Percentiles rank a stretch among this genome's conserved stretches.
phyloP scores from a whole-genome alignment of 202 grass and related monocot genomes.

The Hordeum pubiflorum region DNA sequence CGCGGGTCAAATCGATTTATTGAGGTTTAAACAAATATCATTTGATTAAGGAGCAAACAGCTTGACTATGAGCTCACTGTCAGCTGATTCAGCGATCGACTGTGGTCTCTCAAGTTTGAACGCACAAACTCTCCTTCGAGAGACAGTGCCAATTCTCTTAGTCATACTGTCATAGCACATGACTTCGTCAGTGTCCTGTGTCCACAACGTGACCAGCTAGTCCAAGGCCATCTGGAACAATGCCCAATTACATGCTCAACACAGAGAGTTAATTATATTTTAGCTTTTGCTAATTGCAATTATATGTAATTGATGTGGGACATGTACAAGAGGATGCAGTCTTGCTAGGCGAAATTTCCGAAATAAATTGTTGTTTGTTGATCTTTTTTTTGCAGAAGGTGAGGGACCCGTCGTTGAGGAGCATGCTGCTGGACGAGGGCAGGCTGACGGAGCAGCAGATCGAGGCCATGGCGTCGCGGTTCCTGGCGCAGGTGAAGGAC shows the following conservation, averaged over 20 bases:
- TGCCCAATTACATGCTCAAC: background rate
- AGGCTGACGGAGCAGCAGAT: slow-evolving; percentile 36
- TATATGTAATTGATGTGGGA: background rate
- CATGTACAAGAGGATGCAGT: background rate
- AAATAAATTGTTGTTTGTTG: background rate
- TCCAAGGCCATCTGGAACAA: background rate
- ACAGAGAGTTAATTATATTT: background rate
- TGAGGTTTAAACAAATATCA: background rate
- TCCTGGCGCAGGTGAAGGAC: slow-evolving; percentile 50
- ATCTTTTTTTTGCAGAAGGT: slow-evolving; percentile 35
- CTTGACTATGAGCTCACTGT: background rate
- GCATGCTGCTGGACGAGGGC: slow-evolving; percentile 49
- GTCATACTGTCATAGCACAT: background rate
- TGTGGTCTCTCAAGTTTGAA: slow-evolving; percentile 26
- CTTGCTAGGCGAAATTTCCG: background rate
- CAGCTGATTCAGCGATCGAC: background rate
- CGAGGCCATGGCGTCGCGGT: slow-evolving; percentile 47
- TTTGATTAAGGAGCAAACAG: background rate
- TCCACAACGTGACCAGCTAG: slow-evolving; percentile 2
- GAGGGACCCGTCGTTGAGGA: slow-evolving; percentile 31
- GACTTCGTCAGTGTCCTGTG: background rate
- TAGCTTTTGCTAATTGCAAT: background rate
- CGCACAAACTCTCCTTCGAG: background rate
- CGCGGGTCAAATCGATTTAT: background rate
- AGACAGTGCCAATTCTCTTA: background rate